Evolutionary conservation across 2,329 filamentous ascomycete species (phyloP).

Genomic region (Talaromyces sp.): DNA sequence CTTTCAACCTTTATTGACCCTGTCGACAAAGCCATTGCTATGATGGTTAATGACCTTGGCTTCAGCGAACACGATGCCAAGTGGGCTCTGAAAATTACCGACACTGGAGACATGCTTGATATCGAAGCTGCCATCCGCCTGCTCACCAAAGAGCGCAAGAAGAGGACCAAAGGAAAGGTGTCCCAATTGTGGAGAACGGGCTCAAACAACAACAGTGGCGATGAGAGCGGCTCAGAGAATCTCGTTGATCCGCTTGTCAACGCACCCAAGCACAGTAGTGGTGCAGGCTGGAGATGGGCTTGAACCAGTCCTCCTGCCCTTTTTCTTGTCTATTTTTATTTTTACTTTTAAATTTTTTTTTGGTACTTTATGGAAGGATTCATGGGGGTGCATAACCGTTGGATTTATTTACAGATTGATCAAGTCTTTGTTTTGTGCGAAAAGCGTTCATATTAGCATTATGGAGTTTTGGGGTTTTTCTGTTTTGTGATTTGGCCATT

Average conservation of each 20-base stretch:
- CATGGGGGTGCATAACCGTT: background rate
- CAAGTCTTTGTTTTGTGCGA: background rate
- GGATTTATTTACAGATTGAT: background rate
- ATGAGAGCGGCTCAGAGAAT: background rate
- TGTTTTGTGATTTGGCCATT: background rate
- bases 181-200: slow-evolving; percentile 15
- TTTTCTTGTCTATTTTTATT: background rate
- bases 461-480: background rate
- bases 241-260: slow-evolving; percentile 10
- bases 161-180: slow-evolving; percentile 15
- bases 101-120: slow-evolving; percentile 56
- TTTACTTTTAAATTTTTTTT: background rate
- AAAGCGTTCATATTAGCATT: background rate
- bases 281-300: slow-evolving; percentile 36
- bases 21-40: slow-evolving; percentile 52
- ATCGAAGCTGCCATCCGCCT: slow-evolving; percentile 55
- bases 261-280: slow-evolving; percentile 19
- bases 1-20: slow-evolving; percentile 42
- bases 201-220: slow-evolving; percentile 17
- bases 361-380: background rate
- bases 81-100: slow-evolving; percentile 55
- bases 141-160: slow-evolving; percentile 41
- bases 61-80: slow-evolving; percentile 54
- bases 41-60: slow-evolving; percentile 55
- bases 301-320: slow-evolving; percentile 13